phyloP scores from a whole-genome alignment of 2,329 filamentous ascomycete genomes.

The Alternaria alternata region DNA sequence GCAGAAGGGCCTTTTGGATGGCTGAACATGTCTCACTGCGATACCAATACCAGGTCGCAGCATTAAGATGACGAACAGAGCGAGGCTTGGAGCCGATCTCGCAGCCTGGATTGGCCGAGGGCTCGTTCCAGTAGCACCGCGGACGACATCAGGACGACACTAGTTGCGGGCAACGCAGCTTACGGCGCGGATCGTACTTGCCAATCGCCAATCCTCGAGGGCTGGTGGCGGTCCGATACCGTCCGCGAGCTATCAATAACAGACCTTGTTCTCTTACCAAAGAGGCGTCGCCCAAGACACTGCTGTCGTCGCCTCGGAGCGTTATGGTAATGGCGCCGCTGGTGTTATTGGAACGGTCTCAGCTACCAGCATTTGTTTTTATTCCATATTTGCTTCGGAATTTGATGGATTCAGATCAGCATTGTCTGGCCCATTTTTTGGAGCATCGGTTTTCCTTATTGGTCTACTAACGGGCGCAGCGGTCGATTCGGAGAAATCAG shows the following conservation, averaged over 20 bases:
- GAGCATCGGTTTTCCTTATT: slow-evolving; percentile 38
- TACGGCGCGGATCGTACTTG: slow-evolving; percentile 44
- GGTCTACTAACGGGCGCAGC: slow-evolving; percentile 39
- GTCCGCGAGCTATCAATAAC: slow-evolving; percentile 41
- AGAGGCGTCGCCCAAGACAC: slow-evolving; percentile 26
- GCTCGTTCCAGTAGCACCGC: slow-evolving; percentile 43
- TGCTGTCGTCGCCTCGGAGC: slow-evolving; percentile 26
- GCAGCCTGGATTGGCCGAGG: slow-evolving; percentile 45
- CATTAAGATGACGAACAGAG: slow-evolving; percentile 42
- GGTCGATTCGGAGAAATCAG: slow-evolving; percentile 46
- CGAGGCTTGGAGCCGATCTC: slow-evolving; percentile 37
- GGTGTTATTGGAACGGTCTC: slow-evolving; percentile 44
- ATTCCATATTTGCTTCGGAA: slow-evolving; percentile 49
- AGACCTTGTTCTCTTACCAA: slow-evolving; percentile 29
- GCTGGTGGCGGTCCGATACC: slow-evolving; percentile 40
- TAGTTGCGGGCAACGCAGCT: slow-evolving; percentile 42
- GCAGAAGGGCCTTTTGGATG: slow-evolving; percentile 36
- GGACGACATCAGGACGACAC: slow-evolving; percentile 43
- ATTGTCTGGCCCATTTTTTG: slow-evolving; percentile 41
- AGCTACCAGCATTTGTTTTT: slow-evolving; percentile 39
- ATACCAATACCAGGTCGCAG: slow-evolving; percentile 37
- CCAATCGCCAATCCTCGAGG: slow-evolving; percentile 42
- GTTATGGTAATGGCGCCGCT: slow-evolving; percentile 33
- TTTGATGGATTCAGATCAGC: slow-evolving; percentile 50
- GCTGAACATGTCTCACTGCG: slow-evolving; percentile 44